Evolutionary conservation across 805 yeast species (phyloP).

Genomic region (Zygotorulaspora chibaensis): DNA sequence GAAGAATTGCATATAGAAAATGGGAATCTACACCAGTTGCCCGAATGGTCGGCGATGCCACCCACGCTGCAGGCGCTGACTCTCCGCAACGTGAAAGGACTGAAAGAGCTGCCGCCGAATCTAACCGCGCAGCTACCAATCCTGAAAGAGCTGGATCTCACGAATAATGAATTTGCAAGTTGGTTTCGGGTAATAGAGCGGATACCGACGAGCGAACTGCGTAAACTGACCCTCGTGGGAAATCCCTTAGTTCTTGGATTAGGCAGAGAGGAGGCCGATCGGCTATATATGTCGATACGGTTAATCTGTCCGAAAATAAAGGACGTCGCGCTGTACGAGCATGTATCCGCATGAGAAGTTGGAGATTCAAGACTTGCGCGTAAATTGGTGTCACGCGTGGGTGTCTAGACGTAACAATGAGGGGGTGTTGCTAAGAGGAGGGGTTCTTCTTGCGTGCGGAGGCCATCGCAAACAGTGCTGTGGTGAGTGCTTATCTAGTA

Average conservation of each 20-base stretch:
- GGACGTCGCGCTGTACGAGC: background rate
- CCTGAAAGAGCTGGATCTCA: conserved; percentile 17
- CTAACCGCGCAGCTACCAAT: conserved; percentile 13
- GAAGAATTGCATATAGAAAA: conserved; percentile 10
- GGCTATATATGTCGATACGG: background rate
- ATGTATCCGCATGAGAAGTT: background rate
- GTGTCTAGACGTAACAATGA: too few species aligned
- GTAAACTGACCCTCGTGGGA: conserved; percentile 13
- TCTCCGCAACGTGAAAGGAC: conserved; percentile 10
- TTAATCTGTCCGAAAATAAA: background rate
- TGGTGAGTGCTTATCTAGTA: too few species aligned
- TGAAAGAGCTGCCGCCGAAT: conserved; percentile 12
- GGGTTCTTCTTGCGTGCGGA: background rate
- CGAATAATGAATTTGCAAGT: conserved; percentile 16
- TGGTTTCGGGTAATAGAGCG: conserved; percentile 13
- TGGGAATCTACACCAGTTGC: conserved; percentile 8
- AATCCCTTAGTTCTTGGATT: conserved; percentile 11
- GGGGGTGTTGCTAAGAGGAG: too few species aligned
- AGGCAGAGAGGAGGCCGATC: background rate
- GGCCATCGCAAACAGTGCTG: background rate
- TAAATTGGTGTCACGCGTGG: too few species aligned
- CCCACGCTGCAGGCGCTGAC: conserved; percentile 11
- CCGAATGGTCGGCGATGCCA: conserved; percentile 13
- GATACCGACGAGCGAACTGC: conserved; percentile 15
- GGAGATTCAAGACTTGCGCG: background rate